These are phyloP conservation scores for Penicillium macrosclerotiorum DNA, from an alignment of 495 filamentous ascomycete species.

Conservation along the genomic window DNA sequence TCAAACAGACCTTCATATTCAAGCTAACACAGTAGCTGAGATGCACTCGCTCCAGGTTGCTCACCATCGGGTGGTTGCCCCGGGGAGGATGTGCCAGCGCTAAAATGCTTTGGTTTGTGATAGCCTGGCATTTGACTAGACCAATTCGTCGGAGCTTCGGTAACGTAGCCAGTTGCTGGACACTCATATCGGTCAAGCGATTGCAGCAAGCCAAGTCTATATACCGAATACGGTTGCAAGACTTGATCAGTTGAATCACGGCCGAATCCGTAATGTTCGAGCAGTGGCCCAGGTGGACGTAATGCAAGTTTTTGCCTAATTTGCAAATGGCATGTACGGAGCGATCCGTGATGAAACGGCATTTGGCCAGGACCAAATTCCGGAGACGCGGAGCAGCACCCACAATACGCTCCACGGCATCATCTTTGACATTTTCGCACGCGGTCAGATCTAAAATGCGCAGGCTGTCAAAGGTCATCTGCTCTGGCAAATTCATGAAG, in stretches of 20 bases:
- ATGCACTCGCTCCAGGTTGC: constrained; percentile 87
- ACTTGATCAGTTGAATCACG: constrained; percentile 75
- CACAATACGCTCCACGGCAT: constrained; percentile 82
- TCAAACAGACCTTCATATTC: constrained; percentile 67
- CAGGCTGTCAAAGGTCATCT: constrained; percentile 73
- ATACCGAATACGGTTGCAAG: constrained; percentile 92
- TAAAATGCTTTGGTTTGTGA: constrained; percentile 85
- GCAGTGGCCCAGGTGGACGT: constrained; percentile 94
- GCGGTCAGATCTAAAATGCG: constrained; percentile 93
- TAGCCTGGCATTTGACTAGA: constrained; percentile 85
- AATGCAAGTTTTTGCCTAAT: constrained; percentile 94
- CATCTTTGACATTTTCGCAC: constrained; percentile 77
- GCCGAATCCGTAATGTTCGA: constrained; percentile 82
- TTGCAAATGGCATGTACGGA: constrained; percentile 82
- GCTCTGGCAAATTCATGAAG: constrained; percentile 75
- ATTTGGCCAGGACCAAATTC: constrained; percentile 93
- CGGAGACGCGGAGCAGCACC: constrained; percentile 81
- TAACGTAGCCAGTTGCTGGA: constrained; percentile 78
- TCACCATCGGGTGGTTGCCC: constrained; percentile 44
- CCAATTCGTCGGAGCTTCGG: constrained; percentile 94
- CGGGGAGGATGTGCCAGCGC: constrained; percentile 69
- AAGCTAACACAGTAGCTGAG: constrained; percentile 90
- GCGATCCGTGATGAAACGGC: constrained; percentile 84
- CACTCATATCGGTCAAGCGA: constrained; percentile 82
- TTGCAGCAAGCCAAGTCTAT: constrained; percentile 95